Evolutionary conservation across 2,329 filamentous ascomycete species (phyloP).

Genomic region (Huntiella moniliformis): DNA sequence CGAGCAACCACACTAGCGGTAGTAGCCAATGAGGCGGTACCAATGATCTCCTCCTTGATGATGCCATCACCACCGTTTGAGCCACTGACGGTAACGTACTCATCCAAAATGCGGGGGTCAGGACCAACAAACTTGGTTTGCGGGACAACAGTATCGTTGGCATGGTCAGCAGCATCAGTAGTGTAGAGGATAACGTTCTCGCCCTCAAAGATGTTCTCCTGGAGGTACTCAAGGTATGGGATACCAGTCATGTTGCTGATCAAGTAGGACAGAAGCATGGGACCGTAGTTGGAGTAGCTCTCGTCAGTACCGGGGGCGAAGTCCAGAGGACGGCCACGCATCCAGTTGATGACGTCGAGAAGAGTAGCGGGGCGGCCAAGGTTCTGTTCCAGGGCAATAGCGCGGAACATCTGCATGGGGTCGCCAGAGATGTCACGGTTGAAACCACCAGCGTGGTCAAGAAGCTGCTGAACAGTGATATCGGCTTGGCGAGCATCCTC

Average conservation of each 20-base stretch:
- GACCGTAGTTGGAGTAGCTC: conserved; percentile 12
- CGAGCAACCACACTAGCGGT: conserved; percentile 8
- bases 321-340: conserved; percentile 10
- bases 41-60: conserved; percentile 12
- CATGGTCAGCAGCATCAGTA: conserved; percentile 9
- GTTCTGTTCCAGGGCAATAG: conserved; percentile 2
- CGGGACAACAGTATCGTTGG: conserved; percentile 10
- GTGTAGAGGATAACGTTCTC: conserved; percentile 12
- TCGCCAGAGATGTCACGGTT: conserved; percentile 8
- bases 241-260: conserved; percentile 10
- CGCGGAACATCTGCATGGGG: conserved; percentile 10
- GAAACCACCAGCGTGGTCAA: conserved; percentile 9
- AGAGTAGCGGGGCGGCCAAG: conserved; percentile 10
- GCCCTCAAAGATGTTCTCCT: conserved; percentile 7
- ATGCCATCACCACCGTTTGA: conserved; percentile 12
- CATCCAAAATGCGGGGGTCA: conserved; percentile 8
- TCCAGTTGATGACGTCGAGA: conserved; percentile 13
- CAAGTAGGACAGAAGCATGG: conserved; percentile 14
- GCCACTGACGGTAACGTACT: neutral
- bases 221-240: conserved; percentile 9
- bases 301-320: conserved; percentile 2
- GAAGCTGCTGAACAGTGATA: conserved; percentile 12
- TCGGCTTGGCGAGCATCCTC: conserved; percentile 7
- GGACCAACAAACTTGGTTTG: conserved; percentile 10
- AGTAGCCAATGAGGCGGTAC: conserved; percentile 9